Evolutionary conservation across 495 filamentous ascomycete genomes (phyloP).

Genomic region (Penicillium robsamsonii): DNA sequence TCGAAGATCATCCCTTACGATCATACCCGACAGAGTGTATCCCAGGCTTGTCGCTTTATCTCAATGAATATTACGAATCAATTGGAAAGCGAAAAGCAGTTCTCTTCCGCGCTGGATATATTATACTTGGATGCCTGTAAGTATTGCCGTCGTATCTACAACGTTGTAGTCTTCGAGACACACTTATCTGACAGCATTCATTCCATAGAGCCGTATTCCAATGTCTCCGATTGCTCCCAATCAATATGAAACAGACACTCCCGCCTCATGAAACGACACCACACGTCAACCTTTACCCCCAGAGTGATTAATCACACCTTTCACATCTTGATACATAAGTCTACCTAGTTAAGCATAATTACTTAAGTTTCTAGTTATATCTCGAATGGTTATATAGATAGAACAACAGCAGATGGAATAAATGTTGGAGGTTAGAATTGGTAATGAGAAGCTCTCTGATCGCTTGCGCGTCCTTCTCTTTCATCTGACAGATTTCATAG

Average conservation of each 20-base stretch:
- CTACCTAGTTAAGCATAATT: too few species aligned
- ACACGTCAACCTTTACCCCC: background rate
- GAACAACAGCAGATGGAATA: too few species aligned
- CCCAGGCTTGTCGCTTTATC: constrained; percentile 24
- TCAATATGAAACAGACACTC: background rate
- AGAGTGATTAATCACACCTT: constrained; percentile 2
- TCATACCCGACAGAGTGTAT: constrained; percentile 39
- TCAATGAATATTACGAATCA: constrained; percentile 13
- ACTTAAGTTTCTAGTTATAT: too few species aligned
- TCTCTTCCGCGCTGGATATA: constrained; percentile 24
- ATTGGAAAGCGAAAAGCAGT: constrained; percentile 25
- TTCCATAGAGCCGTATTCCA: constrained; percentile 21
- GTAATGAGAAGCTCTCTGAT: too few species aligned
- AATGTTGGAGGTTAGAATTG: too few species aligned
- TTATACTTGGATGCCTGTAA: constrained; percentile 36
- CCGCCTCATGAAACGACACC: constrained; percentile 2
- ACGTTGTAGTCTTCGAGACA: background rate
- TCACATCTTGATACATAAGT: too few species aligned
- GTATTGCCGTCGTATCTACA: constrained; percentile 8
- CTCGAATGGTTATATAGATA: too few species aligned
- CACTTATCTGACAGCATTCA: background rate
- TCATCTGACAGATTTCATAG: too few species aligned
- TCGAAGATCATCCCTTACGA: constrained; percentile 44
- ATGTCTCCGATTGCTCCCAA: constrained; percentile 12
- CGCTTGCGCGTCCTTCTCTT: too few species aligned